Base-by-base conservation (phyloP, 768 basidiomycete species). In the Phaeotremella skinneri region DNA sequence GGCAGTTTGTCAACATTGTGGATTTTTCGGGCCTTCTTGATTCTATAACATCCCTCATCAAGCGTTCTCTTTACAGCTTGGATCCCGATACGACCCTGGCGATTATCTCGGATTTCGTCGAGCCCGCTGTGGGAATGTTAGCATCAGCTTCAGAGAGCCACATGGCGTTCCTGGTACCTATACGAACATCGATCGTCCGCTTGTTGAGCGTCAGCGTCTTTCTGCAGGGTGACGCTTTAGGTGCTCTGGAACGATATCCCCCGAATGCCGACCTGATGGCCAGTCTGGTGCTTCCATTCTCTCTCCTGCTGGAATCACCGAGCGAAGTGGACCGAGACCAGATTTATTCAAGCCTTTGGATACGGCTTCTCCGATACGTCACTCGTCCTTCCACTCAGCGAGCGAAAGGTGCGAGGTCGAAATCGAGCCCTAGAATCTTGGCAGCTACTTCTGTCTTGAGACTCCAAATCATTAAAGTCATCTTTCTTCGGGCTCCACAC, bases 11-110 rank as follows among this genome's bases (percentile, higher is more conserved):
- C 21, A 56, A 62, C 7, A 50, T 63, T 0, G 63, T 74, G n/a
- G 70, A 72, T 43, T 62, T 74, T 32, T 70, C 70, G 0, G 67
- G 63, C 20, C 23, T 70, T 5, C 56, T 74, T 13, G 65, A 67
- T 30, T 58, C 52, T 13, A 65, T 72, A 32, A 63, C 63, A 2
- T 23, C 6, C 1, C 53, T 70, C 29, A 64, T 74, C 29, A 31
- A 49, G 29, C 55, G 52, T 7, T 54, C 65, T 2, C 21, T 45
- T 6, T 62, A 55, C 42, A 49, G 53, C 1, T 30, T 66, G 1
- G 63, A 68, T 25, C 7, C 21, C 1, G 61, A 65, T 3, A 56
- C 58, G 21, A 63, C 69, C 14, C 11, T 47, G 0, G 43, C 63
- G n/a, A 64, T 72, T 53, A 30, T 70, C 23, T 47, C 63, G 13